phyloP scores from a whole-genome alignment of 2,329 filamentous ascomycete species.

The Polytolypa hystricis region DNA sequence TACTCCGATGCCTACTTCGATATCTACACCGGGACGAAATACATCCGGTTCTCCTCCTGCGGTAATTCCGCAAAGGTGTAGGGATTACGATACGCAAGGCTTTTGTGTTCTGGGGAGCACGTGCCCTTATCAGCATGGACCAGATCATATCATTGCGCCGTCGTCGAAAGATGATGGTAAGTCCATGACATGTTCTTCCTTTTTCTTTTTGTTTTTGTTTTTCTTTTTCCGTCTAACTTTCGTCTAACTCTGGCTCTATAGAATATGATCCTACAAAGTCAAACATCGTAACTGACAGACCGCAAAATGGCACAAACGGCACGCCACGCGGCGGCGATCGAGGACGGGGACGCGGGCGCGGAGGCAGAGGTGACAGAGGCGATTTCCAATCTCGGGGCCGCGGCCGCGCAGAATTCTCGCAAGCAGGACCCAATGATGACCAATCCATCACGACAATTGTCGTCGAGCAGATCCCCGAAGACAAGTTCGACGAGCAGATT shows the following conservation, averaged over 20 bases:
- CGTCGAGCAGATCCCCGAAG: constrained; percentile 50
- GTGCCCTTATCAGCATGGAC: constrained; percentile 49
- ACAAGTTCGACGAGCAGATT: constrained; percentile 42
- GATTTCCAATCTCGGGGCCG: constrained; percentile 26
- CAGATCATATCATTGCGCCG: constrained; percentile 31
- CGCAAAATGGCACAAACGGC: constrained; percentile 13
- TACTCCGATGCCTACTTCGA: background rate
- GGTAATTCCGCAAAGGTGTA: constrained; percentile 36
- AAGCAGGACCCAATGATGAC: constrained; percentile 41
- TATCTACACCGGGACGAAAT: constrained; percentile 12
- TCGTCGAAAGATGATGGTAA: constrained; percentile 28
- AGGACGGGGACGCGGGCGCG: constrained; percentile 24
- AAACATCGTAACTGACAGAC: constrained; percentile 26
- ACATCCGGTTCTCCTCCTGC: constrained; percentile 20
- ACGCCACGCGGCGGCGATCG: constrained; percentile 11
- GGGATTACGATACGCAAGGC: constrained; percentile 48
- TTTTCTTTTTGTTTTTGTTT: background rate
- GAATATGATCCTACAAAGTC: constrained; percentile 47
- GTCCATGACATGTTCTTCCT: constrained; percentile 6
- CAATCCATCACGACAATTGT: constrained; percentile 46
- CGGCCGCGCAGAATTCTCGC: constrained; percentile 43
- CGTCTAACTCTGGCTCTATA: constrained; percentile 9
- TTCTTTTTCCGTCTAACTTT: background rate
- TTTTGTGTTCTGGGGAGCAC: constrained; percentile 45
- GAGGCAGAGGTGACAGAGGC: constrained; percentile 33